Conservation (phyloP, 2,329 filamentous ascomycete genomes). For the Eutypa lata region DNA sequence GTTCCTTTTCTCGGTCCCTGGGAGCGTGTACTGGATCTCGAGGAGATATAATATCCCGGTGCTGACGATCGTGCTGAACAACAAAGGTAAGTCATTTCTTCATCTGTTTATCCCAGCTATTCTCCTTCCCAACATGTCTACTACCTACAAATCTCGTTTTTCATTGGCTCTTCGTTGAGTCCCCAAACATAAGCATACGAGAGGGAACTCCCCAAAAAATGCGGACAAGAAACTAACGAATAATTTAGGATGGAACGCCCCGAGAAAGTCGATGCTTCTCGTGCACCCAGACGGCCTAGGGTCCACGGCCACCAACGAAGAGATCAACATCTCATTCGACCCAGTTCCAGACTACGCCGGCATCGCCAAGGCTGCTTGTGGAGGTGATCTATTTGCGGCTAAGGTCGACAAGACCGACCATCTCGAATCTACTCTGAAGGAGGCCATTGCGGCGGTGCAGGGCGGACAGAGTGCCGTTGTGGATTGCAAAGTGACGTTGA, state of each 20-base stretch:
- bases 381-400: slow-evolving; percentile 49
- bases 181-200: no score
- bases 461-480: slow-evolving; percentile 50
- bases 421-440: slow-evolving; percentile 43
- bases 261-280: slow-evolving; percentile 52
- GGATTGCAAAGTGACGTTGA: slow-evolving; percentile 48
- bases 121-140: no score
- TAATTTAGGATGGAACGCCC: slow-evolving; percentile 54
- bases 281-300: slow-evolving; percentile 57
- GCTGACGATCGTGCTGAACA: slow-evolving; percentile 54
- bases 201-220: no score
- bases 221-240: slow-evolving; percentile 1
- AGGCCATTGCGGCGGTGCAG: slow-evolving; percentile 50
- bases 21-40: slow-evolving; percentile 55
- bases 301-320: slow-evolving; percentile 54
- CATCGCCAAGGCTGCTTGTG: slow-evolving; percentile 58
- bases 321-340: slow-evolving; percentile 60
- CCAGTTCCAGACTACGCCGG: slow-evolving; percentile 57
- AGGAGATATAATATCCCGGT: slow-evolving; percentile 52
- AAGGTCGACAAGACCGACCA: slow-evolving; percentile 44
- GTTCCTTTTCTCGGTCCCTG: slow-evolving; percentile 52
- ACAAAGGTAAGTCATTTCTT: slow-evolving; percentile 40
- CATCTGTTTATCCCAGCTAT: no score
- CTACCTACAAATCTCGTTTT: not conserved
- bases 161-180: not conserved